phyloP scores from a whole-genome alignment of 441 rosid species.

The Gossypium davidsonii region DNA sequence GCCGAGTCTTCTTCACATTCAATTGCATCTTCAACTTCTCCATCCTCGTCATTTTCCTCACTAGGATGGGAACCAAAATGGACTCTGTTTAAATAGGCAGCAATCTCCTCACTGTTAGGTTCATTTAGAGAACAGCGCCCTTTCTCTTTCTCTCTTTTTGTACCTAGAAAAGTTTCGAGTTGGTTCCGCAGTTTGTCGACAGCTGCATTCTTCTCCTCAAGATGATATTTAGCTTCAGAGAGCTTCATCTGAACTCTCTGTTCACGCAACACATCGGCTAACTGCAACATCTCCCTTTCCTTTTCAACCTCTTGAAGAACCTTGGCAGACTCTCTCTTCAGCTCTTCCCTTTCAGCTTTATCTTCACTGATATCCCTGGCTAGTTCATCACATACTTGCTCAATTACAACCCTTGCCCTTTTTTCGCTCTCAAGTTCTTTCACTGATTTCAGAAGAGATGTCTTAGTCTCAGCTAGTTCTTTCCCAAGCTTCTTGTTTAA shows the following conservation, averaged over 20 bases:
- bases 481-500: constrained; percentile 91
- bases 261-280: constrained; percentile 66
- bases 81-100: constrained; percentile 43
- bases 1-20: constrained; percentile 55
- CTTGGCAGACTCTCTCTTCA: constrained; percentile 59
- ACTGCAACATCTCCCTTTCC: constrained; percentile 77
- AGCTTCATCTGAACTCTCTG: constrained; percentile 76
- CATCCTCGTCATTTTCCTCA: constrained; percentile 44
- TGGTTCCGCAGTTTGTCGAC: constrained; percentile 72
- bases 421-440: constrained; percentile 85
- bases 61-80: constrained; percentile 35
- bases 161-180: constrained; percentile 68
- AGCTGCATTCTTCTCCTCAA: constrained; percentile 76
- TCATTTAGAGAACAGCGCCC: constrained; percentile 31
- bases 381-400: constrained; percentile 77
- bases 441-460: constrained; percentile 55
- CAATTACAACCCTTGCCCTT: constrained; percentile 66
- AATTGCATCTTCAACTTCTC: constrained; percentile 59
- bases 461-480: constrained; percentile 72
- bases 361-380: constrained; percentile 62
- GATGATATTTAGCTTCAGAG: constrained; percentile 70
- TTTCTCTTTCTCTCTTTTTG: constrained; percentile 59
- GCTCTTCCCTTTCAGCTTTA: constrained; percentile 61
- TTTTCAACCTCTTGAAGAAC: constrained; percentile 67
- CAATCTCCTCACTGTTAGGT: constrained; percentile 40